Evolutionary conservation across 1,284 basidiomycete species (phyloP), one percentile per base, ranked within the genome.

Genomic region (Leccinum insolens): DNA sequence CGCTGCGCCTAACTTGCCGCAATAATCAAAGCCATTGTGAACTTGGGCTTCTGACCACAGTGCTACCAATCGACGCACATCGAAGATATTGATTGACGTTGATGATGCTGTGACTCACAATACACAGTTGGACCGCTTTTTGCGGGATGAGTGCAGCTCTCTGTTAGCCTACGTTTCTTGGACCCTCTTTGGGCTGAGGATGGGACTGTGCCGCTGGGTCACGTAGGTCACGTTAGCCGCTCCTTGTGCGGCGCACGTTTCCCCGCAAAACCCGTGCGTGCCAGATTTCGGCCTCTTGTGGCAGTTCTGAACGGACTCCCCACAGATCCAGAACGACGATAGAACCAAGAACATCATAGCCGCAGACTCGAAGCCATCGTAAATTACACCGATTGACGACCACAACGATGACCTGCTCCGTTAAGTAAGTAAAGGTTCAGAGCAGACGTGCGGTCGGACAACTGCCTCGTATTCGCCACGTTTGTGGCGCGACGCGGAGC

Each of bases 181-280:
- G 63, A 34, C 41, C 66, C 44, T 59, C 61, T 62, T 66, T 77
- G 12, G 52, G 52, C 41, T 73, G 65, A 4, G 65, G 22, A 14
- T 72, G 73, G 28, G 69, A 34, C 28, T 65, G 72, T 34, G 62
- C 34, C 34, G 34, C 34, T 77, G 20, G 62, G 28, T n/a, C 39
- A 60, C 22, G 64, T 63, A 63, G 68, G 61, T 37, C 34, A 37
- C 34, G 34, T 67, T 68, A 25, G 69, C 61, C 6, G 69, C 69
- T 41, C 83, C 86, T 73, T 86, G 83, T 39, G 77, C 75, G 11
- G 86, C 87, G 73, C 88, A 89, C 25, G 84, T 87, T 79, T 86
- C 88, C 44, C 87, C 85, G 71, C 88, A 89, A 70, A 84, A 89
- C 14, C 80, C 78, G 75, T 85, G 83, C 68, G 81, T 81, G 3